Evolutionary conservation across 1,284 basidiomycete species (phyloP).

Genomic region (Apiotrichum mycotoxinovorans): DNA sequence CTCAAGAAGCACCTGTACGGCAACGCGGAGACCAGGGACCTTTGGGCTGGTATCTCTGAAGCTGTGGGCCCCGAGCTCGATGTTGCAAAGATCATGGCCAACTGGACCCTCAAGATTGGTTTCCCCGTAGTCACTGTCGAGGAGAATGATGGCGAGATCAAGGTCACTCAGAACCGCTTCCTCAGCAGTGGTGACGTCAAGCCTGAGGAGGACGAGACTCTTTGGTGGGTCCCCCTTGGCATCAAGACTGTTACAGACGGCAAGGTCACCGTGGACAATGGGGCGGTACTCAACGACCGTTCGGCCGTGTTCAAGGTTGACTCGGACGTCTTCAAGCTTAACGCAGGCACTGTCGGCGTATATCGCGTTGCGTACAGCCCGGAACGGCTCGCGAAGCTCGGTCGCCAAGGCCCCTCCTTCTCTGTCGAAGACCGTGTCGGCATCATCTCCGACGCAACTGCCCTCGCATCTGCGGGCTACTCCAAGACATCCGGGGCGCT

Average conservation of each 20-base stretch:
- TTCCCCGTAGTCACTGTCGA: conserved; percentile 84
- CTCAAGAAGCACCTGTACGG: conserved; percentile 79
- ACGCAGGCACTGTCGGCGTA: conserved; percentile 81
- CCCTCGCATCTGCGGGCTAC: conserved; percentile 74
- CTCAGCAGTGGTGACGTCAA: conserved; percentile 73
- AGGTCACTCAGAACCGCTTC: conserved; percentile 85
- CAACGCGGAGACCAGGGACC: conserved; percentile 78
- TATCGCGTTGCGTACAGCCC: conserved; percentile 82
- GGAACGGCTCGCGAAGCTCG: conserved; percentile 74
- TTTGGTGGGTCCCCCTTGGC: conserved; percentile 79
- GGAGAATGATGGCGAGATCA: conserved; percentile 66
- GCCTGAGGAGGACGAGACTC: conserved; percentile 79
- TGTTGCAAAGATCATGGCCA: conserved; percentile 77
- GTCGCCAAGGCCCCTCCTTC: conserved; percentile 73
- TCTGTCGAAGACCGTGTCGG: conserved; percentile 80
- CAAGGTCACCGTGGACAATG: conserved; percentile 61
- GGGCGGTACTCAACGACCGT: conserved; percentile 64
- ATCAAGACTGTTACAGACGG: conserved; percentile 64
- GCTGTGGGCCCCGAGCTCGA: conserved; percentile 74
- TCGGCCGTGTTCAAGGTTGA: conserved; percentile 66
- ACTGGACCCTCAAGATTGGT: conserved; percentile 86
- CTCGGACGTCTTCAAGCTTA: conserved; percentile 74
- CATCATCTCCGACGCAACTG: conserved; percentile 73
- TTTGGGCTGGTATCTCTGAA: conserved; percentile 84
- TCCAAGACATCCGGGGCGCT: conserved; percentile 71